Evolutionary conservation across 345 rosid genomes (phyloP).

Genomic region (Linum tenue): DNA sequence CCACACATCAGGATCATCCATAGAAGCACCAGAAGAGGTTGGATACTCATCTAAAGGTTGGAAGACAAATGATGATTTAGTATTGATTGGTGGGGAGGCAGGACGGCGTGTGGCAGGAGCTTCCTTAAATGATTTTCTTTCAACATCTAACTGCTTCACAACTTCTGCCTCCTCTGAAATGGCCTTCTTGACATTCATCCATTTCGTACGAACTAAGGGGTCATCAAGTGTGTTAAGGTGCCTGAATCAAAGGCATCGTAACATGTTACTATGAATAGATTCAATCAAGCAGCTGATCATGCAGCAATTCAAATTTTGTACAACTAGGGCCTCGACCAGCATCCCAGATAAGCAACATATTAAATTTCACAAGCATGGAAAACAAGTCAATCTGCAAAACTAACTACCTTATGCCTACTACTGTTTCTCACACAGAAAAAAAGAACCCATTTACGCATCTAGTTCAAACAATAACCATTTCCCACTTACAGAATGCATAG

Average conservation of each 20-base stretch:
- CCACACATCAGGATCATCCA: slow-evolving; percentile 99
- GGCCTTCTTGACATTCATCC: slow-evolving; percentile 94
- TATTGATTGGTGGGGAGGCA: slow-evolving; percentile 77
- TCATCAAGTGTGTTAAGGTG: slow-evolving; percentile 75
- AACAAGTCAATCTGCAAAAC: too few relatives aligned
- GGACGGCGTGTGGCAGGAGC: slow-evolving; percentile 53
- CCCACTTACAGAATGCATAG: too few relatives aligned
- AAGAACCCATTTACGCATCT: too few relatives aligned
- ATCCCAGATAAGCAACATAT: too few relatives aligned
- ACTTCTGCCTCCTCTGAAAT: slow-evolving; percentile 80
- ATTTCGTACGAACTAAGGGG: slow-evolving; percentile 70
- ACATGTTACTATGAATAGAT: not conserved
- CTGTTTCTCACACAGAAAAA: too few relatives aligned
- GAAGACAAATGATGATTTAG: slow-evolving; percentile 81
- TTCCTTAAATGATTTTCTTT: slow-evolving; percentile 89
- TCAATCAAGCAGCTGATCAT: not conserved
- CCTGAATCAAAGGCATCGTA: slow-evolving; percentile 24
- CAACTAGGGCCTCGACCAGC: too few relatives aligned
- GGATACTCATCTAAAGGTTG: slow-evolving; percentile 98
- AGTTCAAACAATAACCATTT: too few relatives aligned
- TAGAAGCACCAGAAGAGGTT: slow-evolving; percentile 57
- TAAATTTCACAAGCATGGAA: too few relatives aligned
- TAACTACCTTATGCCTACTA: too few relatives aligned
- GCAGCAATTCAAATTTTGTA: too few relatives aligned
- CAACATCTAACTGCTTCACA: slow-evolving; percentile 87